Evolutionary conservation across 805 yeast genomes (phyloP).

Genomic region (Pachysolen tannophilus): DNA sequence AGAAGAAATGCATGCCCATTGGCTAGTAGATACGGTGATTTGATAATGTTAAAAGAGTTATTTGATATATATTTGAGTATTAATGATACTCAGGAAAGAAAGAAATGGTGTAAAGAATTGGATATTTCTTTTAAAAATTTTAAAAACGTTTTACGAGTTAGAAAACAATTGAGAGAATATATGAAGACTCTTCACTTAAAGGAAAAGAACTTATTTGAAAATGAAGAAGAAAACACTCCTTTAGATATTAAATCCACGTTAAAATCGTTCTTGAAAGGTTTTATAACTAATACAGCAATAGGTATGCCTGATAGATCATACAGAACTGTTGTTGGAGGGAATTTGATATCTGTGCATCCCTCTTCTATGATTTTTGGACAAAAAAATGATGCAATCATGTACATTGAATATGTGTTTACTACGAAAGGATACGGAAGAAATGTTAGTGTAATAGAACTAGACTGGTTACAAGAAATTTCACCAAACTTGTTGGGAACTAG

Average conservation of each 20-base stretch:
- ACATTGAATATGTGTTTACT: conserved; percentile 89
- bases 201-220: conserved; percentile 23
- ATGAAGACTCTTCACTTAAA: conserved; percentile 39
- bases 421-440: conserved; percentile 87
- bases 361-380: conserved; percentile 82
- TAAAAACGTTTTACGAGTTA: conserved; percentile 65
- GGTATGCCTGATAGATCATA: conserved; percentile 94
- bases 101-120: conserved; percentile 77
- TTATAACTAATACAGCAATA: conserved; percentile 80
- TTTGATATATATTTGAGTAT: conserved; percentile 46
- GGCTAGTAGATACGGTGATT: conserved; percentile 75
- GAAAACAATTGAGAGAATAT: conserved; percentile 68
- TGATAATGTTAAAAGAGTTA: conserved; percentile 73
- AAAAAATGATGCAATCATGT: conserved; percentile 81
- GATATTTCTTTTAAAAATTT: conserved; percentile 75
- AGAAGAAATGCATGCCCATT: conserved; percentile 62
- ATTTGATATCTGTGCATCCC: conserved; percentile 82
- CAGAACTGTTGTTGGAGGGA: conserved; percentile 79
- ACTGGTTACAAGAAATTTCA: conserved; percentile 81
- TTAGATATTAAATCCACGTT: conserved; percentile 52
- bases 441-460: conserved; percentile 72
- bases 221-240: conserved; percentile 22
- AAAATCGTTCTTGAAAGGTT: conserved; percentile 79
- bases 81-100: conserved; percentile 44
- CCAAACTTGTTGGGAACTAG: conserved; percentile 51